A percentile compares a stretch with the other conserved stretches of the same genome.
phyloP scores from a whole-genome alignment of 305 asterid genomes.

The Petunia hybrid region DNA sequence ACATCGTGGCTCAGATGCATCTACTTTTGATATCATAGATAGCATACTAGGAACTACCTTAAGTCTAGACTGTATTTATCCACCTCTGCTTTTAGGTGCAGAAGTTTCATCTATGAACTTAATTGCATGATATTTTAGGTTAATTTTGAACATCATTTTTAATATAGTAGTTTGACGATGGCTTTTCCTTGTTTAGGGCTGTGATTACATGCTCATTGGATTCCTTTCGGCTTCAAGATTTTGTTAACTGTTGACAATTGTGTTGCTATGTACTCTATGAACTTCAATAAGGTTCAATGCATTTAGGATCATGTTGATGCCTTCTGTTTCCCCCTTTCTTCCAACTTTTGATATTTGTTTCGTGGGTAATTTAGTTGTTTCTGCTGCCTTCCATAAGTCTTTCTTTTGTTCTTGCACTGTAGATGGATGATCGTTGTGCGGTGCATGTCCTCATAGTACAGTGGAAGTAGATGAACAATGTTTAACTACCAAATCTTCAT shows the following conservation, averaged over 20 bases:
- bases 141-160: not conserved
- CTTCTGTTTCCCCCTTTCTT: not conserved
- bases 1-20: not conserved
- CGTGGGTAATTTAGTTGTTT: conserved; percentile 24
- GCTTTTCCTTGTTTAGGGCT: conserved; percentile 69
- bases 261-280: not conserved
- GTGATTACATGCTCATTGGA: conserved; percentile 57
- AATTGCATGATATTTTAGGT: not conserved
- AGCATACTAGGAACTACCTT: no score
- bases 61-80: no score
- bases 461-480: conserved; percentile 50
- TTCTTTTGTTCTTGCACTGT: conserved; percentile 50
- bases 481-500: conserved; percentile 31
- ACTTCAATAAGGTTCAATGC: conserved; percentile 25
- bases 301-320: conserved; percentile 28
- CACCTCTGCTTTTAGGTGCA: no score
- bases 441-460: conserved; percentile 60
- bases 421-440: conserved; percentile 77
- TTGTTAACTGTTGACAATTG: conserved; percentile 34
- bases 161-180: conserved; percentile 46
- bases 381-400: conserved; percentile 35
- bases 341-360: conserved; percentile 27
- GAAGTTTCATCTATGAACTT: not conserved
- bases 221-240: conserved; percentile 56
- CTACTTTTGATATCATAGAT: not conserved